phyloP scores from a whole-genome alignment of 2,329 filamentous ascomycete genomes.

The Aspergillus pseudotamarii region DNA sequence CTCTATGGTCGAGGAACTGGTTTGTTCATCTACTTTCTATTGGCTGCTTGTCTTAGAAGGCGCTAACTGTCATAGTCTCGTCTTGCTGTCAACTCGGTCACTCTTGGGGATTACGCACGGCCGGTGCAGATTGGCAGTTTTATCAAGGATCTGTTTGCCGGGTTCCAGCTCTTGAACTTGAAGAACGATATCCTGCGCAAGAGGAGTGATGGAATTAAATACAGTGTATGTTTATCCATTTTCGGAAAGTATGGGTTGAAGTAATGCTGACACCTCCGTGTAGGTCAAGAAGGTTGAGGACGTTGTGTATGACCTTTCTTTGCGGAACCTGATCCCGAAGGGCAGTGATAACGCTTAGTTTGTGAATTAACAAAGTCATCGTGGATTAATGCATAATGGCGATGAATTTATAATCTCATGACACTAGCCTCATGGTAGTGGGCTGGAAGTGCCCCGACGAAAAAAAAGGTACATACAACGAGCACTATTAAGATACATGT shows the following conservation, averaged over 20 bases:
- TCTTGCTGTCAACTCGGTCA: conserved; percentile 91
- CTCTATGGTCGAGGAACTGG: conserved; percentile 83
- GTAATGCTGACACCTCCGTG: conserved; percentile 5
- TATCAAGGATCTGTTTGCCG: conserved; percentile 91
- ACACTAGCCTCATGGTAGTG: not conserved
- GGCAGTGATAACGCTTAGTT: conserved; percentile 23
- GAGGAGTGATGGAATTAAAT: conserved; percentile 91
- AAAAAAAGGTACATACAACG: not conserved
- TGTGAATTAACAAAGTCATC: not conserved
- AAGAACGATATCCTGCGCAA: conserved; percentile 93
- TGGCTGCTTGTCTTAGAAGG: not conserved
- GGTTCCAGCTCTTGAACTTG: conserved; percentile 94
- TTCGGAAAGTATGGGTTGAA: not conserved
- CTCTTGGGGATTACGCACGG: conserved; percentile 81
- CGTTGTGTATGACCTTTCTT: conserved; percentile 90
- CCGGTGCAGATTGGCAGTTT: conserved; percentile 88
- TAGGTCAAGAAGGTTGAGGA: conserved; percentile 96
- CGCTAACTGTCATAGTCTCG: conserved; percentile 57
- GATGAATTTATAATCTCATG: not conserved
- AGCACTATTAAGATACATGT: conserved; percentile 5
- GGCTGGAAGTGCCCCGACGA: not conserved
- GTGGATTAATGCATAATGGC: not conserved
- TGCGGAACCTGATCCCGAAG: conserved; percentile 76
- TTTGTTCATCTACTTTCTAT: conserved; percentile 33
- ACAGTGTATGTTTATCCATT: conserved; percentile 57